Conservation (phyloP, 352 stramenopile genomes). For the Phytophthora sp. region DNA sequence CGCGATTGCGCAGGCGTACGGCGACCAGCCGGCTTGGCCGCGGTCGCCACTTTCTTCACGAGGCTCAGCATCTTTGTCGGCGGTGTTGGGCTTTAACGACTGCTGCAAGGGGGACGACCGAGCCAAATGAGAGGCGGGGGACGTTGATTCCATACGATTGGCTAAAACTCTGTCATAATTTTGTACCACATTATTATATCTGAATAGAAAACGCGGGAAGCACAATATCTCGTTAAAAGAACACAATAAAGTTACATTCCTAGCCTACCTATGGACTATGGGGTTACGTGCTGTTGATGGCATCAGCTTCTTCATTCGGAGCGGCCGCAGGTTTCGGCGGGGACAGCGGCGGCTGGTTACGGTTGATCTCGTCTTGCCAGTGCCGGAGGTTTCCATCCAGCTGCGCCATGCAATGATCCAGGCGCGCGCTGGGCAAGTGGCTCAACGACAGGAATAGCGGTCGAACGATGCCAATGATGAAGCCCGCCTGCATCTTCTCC, state of each 20-base stretch:
- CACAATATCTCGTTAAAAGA: too few species aligned
- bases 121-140: constrained; percentile 34
- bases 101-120: constrained; percentile 18
- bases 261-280: constrained; percentile 25
- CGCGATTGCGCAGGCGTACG: constrained; percentile 63
- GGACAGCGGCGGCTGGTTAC: constrained; percentile 33
- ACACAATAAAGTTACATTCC: constrained; percentile 1
- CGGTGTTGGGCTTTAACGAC: constrained; percentile 23
- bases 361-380: constrained; percentile 75
- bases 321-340: constrained; percentile 9
- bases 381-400: constrained; percentile 70
- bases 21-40: constrained; percentile 49
- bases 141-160: constrained; percentile 12
- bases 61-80: constrained; percentile 70
- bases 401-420: constrained; percentile 69
- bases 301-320: constrained; percentile 19
- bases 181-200: too few species aligned
- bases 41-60: constrained; percentile 71
- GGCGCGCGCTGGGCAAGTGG: constrained; percentile 52
- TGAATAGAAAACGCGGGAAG: too few species aligned
- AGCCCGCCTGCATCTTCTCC: constrained; percentile 92
- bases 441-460: constrained; percentile 74
- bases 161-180: too few species aligned
- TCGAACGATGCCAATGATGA: constrained; percentile 93
- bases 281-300: constrained; percentile 19